Evolutionary conservation across 108 stramenopile genomes (phyloP), one percentile per base, ranked within the genome.

Genomic region (Fragilariopsis cylindrus): DNA sequence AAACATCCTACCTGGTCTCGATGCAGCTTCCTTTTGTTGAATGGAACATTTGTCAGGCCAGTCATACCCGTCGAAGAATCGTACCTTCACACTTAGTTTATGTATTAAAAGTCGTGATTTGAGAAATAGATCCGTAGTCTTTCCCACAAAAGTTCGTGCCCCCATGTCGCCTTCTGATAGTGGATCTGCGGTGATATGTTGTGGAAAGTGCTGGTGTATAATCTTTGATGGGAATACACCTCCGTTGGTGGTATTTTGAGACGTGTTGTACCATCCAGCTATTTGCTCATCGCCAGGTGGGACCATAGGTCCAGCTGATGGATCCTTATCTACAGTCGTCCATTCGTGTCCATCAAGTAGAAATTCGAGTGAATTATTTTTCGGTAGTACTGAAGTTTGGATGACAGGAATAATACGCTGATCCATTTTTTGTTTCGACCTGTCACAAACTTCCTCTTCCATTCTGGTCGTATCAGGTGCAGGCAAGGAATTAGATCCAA

Each of bases 51-150:
- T 74, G 47, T 85, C 56, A 16, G 86, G 81, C 87, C 87, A 95
- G 70, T 95, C 94, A 69, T 80, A 91, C 4, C 94, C 94, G 65
- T 92, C 94, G 68, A 88, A 92, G 45, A 92, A 80, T 5, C 89
- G 91, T 49, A 85, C 58, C 48, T 76, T 82, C 7, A 90, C 55
- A 9, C 77, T 73, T 6, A 87, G 70, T 63, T 95, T 88, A 19
- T 80, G 88, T 7, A 95, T 69, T 12, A 91, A 73, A 11, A 90
- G 30, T 53, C 94, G 86, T 8, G 75, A 48, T 48, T 80, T 77
- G 11, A 91, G 76, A 3, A 47, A 9, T 5, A 86, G 74, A 12
- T 67, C 57, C 18, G 69, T 58, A 13, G 82, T 72, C 42, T 73
- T 80, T 9, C 88, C 90, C 43, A 81, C 77, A 70, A 80, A 76